Base-by-base conservation (phyloP, 768 basidiomycete genomes). In the Hericium alpestre region DNA sequence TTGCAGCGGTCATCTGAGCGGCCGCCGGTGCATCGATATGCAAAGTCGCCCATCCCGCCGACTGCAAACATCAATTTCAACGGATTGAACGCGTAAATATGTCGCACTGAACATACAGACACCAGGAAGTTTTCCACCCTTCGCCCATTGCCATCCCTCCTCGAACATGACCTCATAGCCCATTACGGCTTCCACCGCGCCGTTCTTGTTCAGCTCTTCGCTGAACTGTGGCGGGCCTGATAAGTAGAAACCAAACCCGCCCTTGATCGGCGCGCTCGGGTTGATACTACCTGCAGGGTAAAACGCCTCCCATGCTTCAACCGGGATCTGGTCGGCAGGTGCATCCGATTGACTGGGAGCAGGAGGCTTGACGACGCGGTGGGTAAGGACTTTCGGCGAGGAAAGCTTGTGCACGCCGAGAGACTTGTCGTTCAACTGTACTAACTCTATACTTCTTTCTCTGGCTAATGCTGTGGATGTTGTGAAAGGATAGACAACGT, bases 121-220 rank as follows among this genome's bases (percentile, higher is more conserved):
- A 11, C 87, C 87, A 37, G 87, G 86, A 15, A 89, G 72, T 64
- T 90, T 90, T 1, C 87, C 87, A 27, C 87, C 87, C 63, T 82
- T 83, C n/a, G 72, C 74, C 77, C 81, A 89, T 39, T 80, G 76
- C 77, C 83, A 89, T 1, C 73, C 82, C 0, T 72, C 65, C 57
- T 82, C 69, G 51, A 89, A 77, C 77, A 82, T 81, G 66, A 87
- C 75, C 2, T 81, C 77, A 64, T 89, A 90, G 58, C 81, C 77
- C 64, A 86, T 72, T 0, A 82, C 60, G 2, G 79, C 81, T 57
- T 90, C 83, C 16, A 67, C 74, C 13, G 80, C 80, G 0, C 69
- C 70, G 12, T 58, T 46, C 8, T 54, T 63, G 16, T 67, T 65
- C 13, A 23, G 39, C 50, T 56, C 61, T 2, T 68, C 62, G 0